Evolutionary conservation across 2,329 filamentous ascomycete species (phyloP), one percentile per base, ranked within the genome.

Genomic region (Cercospora zeae-maydis): DNA sequence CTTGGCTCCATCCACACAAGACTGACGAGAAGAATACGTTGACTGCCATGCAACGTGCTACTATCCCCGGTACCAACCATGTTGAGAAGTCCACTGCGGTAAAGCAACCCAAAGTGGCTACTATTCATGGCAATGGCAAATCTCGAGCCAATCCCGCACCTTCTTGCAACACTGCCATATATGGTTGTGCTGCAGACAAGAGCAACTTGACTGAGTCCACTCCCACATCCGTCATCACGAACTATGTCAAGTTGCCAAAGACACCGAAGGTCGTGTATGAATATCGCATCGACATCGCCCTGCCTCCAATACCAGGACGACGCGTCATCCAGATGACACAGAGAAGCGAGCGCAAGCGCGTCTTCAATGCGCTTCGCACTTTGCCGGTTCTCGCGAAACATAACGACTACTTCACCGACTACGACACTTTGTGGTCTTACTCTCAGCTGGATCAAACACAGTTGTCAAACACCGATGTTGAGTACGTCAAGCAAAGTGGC

Each of bases 401-500:
- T 24, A 4, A 39, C 13, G 59, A 61, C 52, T 61, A 21, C n/a
- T 52, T 52, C 34, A 61, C 59, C 3, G 59, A 61, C 36, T 56
- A 56, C 11, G 36, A 55, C 16, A 56, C 52, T 14, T 10, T 61
- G 21, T 61, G 51, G 51, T 56, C 59, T 8, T 55, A 33, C 34
- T 8, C 3, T 6, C 16, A 14, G 19, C 51, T 61, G 27, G 9
- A 52, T 16, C 11, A 11, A 27, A 33, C 52, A 16, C 58, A 54
- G 9, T 31, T 53, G 13, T n/a, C 27, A 1, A 30, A 21, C 14
- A 1, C 6, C 11, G 1, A n/a, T 2, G 27, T 59, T 7, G 9
- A 51, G 16, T 59, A 59, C 16, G 2, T n/a, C 39, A 59, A 59
- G 56, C 56, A 59, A 10, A 59, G 56, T 16, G 56, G 56, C 56